phyloP scores from a whole-genome alignment of 208 protist genomes.

The Trypanosoma cruzi region DNA sequence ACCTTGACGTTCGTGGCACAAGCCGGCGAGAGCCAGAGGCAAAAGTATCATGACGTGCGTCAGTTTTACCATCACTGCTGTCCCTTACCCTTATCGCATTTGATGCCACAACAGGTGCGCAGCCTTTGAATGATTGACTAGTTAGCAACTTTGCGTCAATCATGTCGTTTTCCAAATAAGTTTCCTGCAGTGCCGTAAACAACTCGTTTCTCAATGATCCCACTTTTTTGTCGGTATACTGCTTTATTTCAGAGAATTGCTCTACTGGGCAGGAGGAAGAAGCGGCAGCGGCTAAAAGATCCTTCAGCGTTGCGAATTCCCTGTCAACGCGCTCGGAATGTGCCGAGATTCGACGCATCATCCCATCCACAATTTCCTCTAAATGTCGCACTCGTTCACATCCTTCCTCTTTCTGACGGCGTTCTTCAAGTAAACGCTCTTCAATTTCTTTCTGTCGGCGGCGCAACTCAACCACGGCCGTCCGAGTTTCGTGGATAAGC shows the following conservation, averaged over 20 bases:
- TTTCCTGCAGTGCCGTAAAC: conserved; percentile 6
- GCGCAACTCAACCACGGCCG: conserved; percentile 3
- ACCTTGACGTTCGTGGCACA: neutral
- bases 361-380: conserved; percentile 15
- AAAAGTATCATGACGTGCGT: neutral
- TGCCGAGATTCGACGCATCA: conserved; percentile 14
- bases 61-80: neutral
- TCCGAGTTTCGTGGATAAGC: neutral
- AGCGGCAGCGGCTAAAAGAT: neutral
- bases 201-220: conserved; percentile 15
- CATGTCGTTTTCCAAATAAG: neutral
- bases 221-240: conserved; percentile 22
- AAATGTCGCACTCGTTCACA: conserved; percentile 3
- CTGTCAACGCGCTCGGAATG: conserved; percentile 15
- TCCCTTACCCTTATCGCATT: neutral
- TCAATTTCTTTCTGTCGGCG: conserved; percentile 8
- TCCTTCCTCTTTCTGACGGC: neutral
- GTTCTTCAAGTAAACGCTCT: neutral
- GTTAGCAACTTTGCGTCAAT: neutral
- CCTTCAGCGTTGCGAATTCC: conserved; percentile 1
- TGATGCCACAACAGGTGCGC: neutral
- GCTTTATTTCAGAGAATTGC: neutral
- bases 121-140: neutral
- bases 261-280: neutral
- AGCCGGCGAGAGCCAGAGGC: neutral